Percentiles rank a stretch among this genome's conserved stretches.
Evolutionary conservation across 306 rosid genomes (phyloP).

Genomic region (Cucurbita moschata): DNA sequence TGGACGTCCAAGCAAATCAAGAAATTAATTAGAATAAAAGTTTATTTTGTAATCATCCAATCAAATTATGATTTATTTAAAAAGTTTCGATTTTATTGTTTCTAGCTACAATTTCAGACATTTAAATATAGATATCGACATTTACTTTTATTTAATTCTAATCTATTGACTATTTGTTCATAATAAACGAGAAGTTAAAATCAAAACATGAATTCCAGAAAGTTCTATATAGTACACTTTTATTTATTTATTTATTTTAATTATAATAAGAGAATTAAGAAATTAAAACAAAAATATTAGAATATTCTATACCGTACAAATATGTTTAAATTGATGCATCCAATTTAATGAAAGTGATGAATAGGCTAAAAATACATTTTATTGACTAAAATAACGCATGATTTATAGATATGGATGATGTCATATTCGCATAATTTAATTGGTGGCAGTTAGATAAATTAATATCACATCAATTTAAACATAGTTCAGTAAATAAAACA

Average conservation of each 20-base stretch:
- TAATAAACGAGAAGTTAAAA: no score
- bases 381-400: background rate
- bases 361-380: background rate
- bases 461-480: background rate
- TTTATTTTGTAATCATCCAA: background rate
- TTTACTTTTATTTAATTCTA: background rate
- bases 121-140: background rate
- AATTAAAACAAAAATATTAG: background rate
- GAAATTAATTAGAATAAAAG: background rate
- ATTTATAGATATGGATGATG: background rate
- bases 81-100: background rate
- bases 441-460: background rate
- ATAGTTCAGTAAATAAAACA: no score
- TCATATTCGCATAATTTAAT: background rate
- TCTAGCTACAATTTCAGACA: background rate
- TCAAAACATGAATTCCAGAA: no score
- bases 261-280: background rate
- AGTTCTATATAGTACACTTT: background rate
- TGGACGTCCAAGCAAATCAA: background rate
- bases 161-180: background rate
- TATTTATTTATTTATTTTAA: background rate
- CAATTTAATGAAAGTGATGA: background rate
- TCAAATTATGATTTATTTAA: background rate
- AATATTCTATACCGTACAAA: background rate
- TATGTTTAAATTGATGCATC: background rate